Evolutionary conservation across 1,284 basidiomycete species (phyloP).

Genomic region (Baeospora myosura): DNA sequence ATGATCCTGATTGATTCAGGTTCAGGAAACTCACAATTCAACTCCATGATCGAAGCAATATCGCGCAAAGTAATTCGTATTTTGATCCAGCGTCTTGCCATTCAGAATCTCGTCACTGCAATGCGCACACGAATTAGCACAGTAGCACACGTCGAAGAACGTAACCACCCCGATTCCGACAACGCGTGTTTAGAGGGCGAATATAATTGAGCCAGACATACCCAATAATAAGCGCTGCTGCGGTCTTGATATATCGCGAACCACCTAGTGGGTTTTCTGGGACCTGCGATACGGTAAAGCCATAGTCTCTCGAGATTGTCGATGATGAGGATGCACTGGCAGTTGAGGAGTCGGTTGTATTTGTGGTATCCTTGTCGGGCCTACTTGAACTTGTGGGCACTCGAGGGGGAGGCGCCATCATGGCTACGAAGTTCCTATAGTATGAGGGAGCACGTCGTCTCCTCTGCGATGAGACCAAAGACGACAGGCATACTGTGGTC

Average conservation of each 20-base stretch:
- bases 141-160: neutral
- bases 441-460: no score
- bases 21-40: conserved; percentile 56
- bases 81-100: conserved; percentile 84
- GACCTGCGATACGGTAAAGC: conserved; percentile 51
- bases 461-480: no score
- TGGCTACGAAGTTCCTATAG: no score
- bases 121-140: conserved; percentile 1
- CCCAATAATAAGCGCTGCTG: conserved; percentile 73
- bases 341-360: no score
- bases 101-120: conserved; percentile 77
- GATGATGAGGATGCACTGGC: no score
- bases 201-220: conserved; percentile 23
- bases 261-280: conserved; percentile 61
- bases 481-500: no score
- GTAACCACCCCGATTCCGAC: neutral
- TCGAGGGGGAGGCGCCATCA: no score
- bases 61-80: conserved; percentile 79
- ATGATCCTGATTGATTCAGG: conserved; percentile 3
- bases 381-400: no score
- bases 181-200: conserved; percentile 1
- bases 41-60: conserved; percentile 86
- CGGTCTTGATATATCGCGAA: conserved; percentile 62
- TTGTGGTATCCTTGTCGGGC: no score
- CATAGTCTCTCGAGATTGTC: no score